Percentiles rank a stretch among this genome's conserved stretches.
Evolutionary conservation across 306 rosid species (phyloP).

Genomic region (Cucumis melo): DNA sequence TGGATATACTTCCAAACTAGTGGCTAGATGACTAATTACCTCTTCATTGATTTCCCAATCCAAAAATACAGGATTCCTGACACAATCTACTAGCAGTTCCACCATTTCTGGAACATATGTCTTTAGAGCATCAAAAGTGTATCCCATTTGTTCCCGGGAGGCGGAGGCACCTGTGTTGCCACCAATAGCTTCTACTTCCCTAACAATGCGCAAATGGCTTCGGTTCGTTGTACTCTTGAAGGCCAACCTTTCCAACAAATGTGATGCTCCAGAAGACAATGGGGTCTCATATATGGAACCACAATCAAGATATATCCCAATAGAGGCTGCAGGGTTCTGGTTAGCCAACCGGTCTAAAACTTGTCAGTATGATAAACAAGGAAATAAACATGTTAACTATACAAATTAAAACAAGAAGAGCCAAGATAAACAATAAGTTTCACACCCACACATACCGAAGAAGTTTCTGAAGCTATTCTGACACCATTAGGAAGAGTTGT

Average conservation of each 20-base stretch:
- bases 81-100: constrained; percentile 71
- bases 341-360: constrained; percentile 13
- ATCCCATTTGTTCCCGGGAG: constrained; percentile 94
- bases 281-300: constrained; percentile 92
- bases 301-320: constrained; percentile 69
- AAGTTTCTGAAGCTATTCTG: constrained; percentile 71
- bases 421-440: not conserved
- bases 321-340: constrained; percentile 83
- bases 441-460: constrained; percentile 31
- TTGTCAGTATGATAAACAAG: constrained; percentile 7
- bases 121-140: constrained; percentile 86
- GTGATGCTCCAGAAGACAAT: constrained; percentile 68
- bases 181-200: constrained; percentile 95
- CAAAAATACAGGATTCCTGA: constrained; percentile 84
- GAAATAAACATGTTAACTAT: not conserved
- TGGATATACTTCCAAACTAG: not conserved
- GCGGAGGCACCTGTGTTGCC: constrained; percentile 86
- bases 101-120: constrained; percentile 90
- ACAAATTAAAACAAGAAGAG: not conserved
- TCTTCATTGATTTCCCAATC: constrained; percentile 96
- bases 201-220: constrained; percentile 84
- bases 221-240: constrained; percentile 86
- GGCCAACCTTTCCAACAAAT: constrained; percentile 87
- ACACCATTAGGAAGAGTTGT: constrained; percentile 71
- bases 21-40: constrained; percentile 29